Evolutionary conservation across 2,329 filamentous ascomycete species (phyloP), one percentile per base, ranked within the genome.

Genomic region (Phialemonium atrogriseum): DNA sequence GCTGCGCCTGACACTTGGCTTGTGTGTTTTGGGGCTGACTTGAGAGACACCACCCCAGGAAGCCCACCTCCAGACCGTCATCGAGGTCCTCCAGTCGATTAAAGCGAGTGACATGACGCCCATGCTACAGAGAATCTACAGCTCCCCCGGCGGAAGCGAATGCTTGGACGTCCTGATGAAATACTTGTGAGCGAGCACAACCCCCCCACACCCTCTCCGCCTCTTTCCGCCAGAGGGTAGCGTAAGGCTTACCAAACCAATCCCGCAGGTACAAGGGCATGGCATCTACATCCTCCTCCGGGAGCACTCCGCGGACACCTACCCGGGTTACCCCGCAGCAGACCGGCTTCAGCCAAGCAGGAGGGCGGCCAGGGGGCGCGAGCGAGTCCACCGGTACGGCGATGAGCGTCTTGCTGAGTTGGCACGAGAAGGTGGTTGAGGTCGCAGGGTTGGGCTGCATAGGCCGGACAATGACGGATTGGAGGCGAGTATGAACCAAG

Each of bases 361-460:
- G 65, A 12, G 58, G 58, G 10, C 60, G 76, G 33, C 68, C 73
- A 7, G 67, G 64, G 16, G 63, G 49, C 7, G 53, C 64, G 22
- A 73, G 66, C 52, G 76, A 80, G 52, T 82, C 84, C 27, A 80
- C 85, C 40, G 84, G 85, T 21, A 80, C 87, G 35, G 83, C 81
- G 33, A 96, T 96, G 91, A 96, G 91, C 54, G 91, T 98, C 31
- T 59, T 98, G 54, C 66, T 98, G 45, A 95, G 87, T 61, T 98
- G 91, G 91, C 91, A 98, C 55, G 91, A 98, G 68, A 98, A 95
- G 73, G 74, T 95, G 40, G 86, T 96, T 5, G 91, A 98, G 51
- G 79, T 95, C 50, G 85, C 87, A 22, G 91, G 91, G 15, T 69
- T 87, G 45, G 91, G 91, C 26, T 86, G 84, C 57, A 91, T 98